Evolutionary conservation across 371 early-diverging fungal genomes (phyloP).

Genomic region (Rhizopus delemar): DNA sequence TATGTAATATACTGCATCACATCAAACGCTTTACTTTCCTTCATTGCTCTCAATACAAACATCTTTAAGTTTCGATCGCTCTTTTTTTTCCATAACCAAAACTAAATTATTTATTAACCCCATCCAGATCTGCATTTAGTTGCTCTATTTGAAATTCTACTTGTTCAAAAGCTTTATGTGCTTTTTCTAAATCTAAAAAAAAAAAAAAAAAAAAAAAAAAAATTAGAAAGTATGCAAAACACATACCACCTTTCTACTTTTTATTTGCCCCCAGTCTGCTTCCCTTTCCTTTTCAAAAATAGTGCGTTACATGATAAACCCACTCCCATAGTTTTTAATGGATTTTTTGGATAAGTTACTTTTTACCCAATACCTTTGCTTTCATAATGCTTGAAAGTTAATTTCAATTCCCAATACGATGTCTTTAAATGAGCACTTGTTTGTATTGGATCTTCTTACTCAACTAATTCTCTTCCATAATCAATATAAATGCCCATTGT

Average conservation of each 20-base stretch:
- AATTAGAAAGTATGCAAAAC: too few species aligned
- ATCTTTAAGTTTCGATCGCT: slow-evolving; percentile 63
- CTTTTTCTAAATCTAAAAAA: slow-evolving; percentile 39
- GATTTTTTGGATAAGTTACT: slow-evolving; percentile 6
- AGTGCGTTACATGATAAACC: slow-evolving; percentile 5
- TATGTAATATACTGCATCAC: not conserved
- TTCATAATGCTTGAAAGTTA: slow-evolving; percentile 17
- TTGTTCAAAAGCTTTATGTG: slow-evolving; percentile 38
- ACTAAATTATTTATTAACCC: slow-evolving; percentile 45
- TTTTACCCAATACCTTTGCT: slow-evolving; percentile 13
- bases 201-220: not conserved
- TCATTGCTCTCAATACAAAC: slow-evolving; percentile 70
- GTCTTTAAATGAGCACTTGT: slow-evolving; percentile 15
- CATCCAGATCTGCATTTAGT: slow-evolving; percentile 36
- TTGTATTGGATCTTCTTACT: not conserved
- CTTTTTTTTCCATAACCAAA: slow-evolving; percentile 63
- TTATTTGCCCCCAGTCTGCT: not conserved
- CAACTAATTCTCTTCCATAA: not conserved
- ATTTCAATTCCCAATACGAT: slow-evolving; percentile 21
- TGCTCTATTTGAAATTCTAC: slow-evolving; percentile 37
- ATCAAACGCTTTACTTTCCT: slow-evolving; percentile 59
- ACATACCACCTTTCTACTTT: too few species aligned
- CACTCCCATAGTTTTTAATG: slow-evolving; percentile 7
- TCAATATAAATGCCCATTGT: not conserved
- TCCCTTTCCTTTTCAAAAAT: not conserved